Evolutionary conservation across 2,329 filamentous ascomycete genomes (phyloP), one percentile per base, ranked within the genome.

Genomic region (Hymenoscyphus fructigenus): DNA sequence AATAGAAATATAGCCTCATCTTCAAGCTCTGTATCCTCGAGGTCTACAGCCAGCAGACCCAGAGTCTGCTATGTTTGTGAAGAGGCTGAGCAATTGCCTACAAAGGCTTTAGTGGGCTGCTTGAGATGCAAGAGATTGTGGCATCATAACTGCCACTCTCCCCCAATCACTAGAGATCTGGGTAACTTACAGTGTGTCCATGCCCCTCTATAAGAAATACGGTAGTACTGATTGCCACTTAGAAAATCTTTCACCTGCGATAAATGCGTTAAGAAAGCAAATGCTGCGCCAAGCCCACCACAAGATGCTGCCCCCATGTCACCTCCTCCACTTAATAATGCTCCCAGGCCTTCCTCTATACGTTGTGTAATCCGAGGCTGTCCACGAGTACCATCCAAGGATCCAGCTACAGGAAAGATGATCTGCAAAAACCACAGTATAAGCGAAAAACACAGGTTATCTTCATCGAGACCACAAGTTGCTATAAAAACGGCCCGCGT

Each of bases 1-100:
- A 12, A 4, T 50, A 71, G 67, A 65, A 64, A 56, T 53, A 67
- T 41, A 64, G 47, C 26, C 68, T 3, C 63, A 57, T n/a, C 17
- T 60, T 44, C 69, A 6, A 70, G 69, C 59, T 72, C 71, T 32
- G 44, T 70, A 3, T 68, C 66, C 5, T 73, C 71, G 29, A 69
- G 65, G 64, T 68, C 66, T 56, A 72, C 70, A 10, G 60, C 36
- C 1, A 66, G 41, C 53, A 68, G 62, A 64, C 14, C 61, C n/a
- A 64, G 20, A 2, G 44, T 44, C n/a, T 75, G 73, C 60, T 55
- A 65, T 28, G 62, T 59, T 14, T 75, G 73, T 60, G 66, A 67
- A 26, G 53, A 63, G 5, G 56, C 58, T 5, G 69, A 67, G 41
- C 56, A 20, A 1, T 28, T 61, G 20, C 56, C 50, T 32, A 59